Evolutionary conservation across 768 basidiomycete genomes (phyloP).

Genomic region (Mycena rebaudengoi): DNA sequence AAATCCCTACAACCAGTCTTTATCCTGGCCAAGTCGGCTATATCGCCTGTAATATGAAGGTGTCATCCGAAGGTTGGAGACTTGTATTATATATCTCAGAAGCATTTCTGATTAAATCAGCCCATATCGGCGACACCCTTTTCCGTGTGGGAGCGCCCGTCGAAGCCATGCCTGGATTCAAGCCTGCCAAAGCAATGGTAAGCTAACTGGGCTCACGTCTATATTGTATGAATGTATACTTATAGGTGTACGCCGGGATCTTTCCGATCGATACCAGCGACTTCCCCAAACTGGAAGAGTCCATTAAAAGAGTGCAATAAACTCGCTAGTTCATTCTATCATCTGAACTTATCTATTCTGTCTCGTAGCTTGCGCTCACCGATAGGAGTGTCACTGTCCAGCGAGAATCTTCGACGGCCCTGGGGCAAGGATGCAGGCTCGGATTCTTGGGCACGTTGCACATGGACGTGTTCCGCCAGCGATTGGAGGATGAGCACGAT

Average conservation of each 20-base stretch:
- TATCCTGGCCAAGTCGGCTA: slow-evolving; percentile 87
- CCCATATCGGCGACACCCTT: slow-evolving; percentile 94
- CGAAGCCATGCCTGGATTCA: slow-evolving; percentile 89
- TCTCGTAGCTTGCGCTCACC: slow-evolving; percentile 85
- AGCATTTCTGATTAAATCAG: slow-evolving; percentile 49
- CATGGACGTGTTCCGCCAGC: slow-evolving; percentile 96
- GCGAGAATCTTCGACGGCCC: slow-evolving; percentile 90
- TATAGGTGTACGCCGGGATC: slow-evolving; percentile 91
- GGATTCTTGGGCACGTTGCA: slow-evolving; percentile 97
- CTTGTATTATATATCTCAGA: neutral
- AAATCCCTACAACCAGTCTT: slow-evolving; percentile 68
- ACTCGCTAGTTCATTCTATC: slow-evolving; percentile 19
- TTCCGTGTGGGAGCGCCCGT: slow-evolving; percentile 77
- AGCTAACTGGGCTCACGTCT: neutral
- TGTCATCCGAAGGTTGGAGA: slow-evolving; percentile 86
- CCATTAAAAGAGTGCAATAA: slow-evolving; percentile 80
- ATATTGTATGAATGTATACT: slow-evolving; percentile 3
- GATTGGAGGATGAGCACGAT: slow-evolving; percentile 96
- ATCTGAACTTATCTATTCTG: slow-evolving; percentile 22
- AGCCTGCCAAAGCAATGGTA: slow-evolving; percentile 95
- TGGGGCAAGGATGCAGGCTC: slow-evolving; percentile 94
- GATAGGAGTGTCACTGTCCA: slow-evolving; percentile 91
- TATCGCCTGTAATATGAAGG: slow-evolving; percentile 97
- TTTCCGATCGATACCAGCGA: slow-evolving; percentile 93
- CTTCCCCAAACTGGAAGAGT: slow-evolving; percentile 95